Evolutionary conservation across 768 basidiomycete genomes (phyloP), one percentile per base, ranked within the genome.

Genomic region (Macrolepiota dolichaula): DNA sequence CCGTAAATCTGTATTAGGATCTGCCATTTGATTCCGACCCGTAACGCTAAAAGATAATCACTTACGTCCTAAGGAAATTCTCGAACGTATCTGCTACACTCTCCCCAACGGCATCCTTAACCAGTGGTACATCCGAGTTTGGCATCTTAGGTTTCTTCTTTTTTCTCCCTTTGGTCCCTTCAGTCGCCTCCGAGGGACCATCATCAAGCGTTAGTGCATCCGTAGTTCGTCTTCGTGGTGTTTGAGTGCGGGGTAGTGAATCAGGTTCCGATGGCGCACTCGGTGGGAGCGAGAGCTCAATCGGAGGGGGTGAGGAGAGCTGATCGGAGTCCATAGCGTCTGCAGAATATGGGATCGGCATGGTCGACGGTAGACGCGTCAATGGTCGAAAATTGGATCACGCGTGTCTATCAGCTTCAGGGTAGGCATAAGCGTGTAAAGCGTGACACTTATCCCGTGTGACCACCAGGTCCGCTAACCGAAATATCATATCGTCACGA

Each of bases 81-180:
- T 94, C 91, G 69, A 98, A 98, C 68, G 89, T 88, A 68, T 96
- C 92, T 59, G 89, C 87, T 3, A 98, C 93, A 67, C 92, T 93
- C 77, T 98, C 96, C 56, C 96, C 96, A 19, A 98, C 96, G 35
- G 91, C 88, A 74, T 98, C 97, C 67, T 88, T 89, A 1, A 98
- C 95, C 54, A 92, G 77, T 2, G 95, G 92, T 0, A 97, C 83
- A 67, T 95, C 91, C 3, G 76, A 82, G 57, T 82, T 82, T 61
- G 80, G 80, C 12, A 78, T 77, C 58, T 81, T 79, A 46, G 81
- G 80, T 15, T 32, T 52, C 59, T 81, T 77, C 59, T 82, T 78
- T 17, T 80, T 71, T 58, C 74, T 78, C 25, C 71, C 70, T n/a
- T 65, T 65, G 1, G 59, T 60, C 7, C 68, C 71, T 29, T 53